Evolutionary conservation across 495 filamentous ascomycete genomes (phyloP), one percentile per base, ranked within the genome.

Genomic region (Penicillium bovifimosum): DNA sequence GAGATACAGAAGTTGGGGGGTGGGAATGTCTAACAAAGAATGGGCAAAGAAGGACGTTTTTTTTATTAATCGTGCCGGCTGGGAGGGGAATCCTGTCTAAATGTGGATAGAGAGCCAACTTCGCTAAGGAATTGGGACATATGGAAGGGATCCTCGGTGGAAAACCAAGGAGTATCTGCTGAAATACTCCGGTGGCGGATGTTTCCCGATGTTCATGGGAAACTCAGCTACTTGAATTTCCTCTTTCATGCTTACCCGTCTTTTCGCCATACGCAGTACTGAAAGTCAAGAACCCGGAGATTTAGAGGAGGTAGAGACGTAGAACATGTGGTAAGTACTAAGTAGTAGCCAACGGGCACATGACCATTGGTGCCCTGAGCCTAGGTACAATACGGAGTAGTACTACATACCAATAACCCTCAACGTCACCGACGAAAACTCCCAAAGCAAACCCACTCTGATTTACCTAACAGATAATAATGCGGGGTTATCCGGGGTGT

Each of bases 401-500:
- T n/a, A n/a, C 9, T 10, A 9, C 17, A 24, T 41, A 43, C 41
- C 17, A 27, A 0, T 6, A 31, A 31, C 9, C 1, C 9, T 10
- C 9, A 10, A 31, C 29, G 29, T 31, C 29, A 10, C 7, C 6
- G 7, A 31, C 7, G 29, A 31, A 7, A 31, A 31, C 7, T 1
- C 29, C 29, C 29, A 40, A 41, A 24, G 9, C 2, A 41, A 41
- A 10, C 9, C 9, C 29, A 31, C 1, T 10, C 9, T 6, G 52
- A 54, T 46, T 61, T 64, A 64, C 62, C 59, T 62, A 64, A 62
- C 53, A 46, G 42, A 61, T 50, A 31, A 28, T 53, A 65, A 65
- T 65, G 62, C 62, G 62, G 62, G 62, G 62, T 61, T 61, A 54
- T 53, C 60, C 61, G 65, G 65, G 65, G 62, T 69, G 60, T 68